phyloP scores from a whole-genome alignment of 768 basidiomycete species.

The Amanita jacksonii region DNA sequence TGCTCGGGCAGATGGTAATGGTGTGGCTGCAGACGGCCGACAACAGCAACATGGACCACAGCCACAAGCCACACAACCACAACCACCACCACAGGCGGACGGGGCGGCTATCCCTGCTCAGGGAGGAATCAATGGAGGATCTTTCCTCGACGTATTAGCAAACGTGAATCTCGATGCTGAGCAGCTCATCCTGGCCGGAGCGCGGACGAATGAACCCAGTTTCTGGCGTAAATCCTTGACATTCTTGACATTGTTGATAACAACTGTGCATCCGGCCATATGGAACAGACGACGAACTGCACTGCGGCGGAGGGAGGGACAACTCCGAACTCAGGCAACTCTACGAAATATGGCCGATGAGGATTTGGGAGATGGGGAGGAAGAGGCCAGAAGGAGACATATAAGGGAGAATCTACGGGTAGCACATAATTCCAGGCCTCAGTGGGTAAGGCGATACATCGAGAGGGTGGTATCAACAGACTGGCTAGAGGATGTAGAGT shows the following conservation, averaged over 20 bases:
- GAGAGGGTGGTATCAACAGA: constrained; percentile 53
- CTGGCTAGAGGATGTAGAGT: constrained; percentile 61
- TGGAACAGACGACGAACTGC: constrained; percentile 58
- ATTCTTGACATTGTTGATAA: constrained; percentile 46
- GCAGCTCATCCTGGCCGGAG: constrained; percentile 35
- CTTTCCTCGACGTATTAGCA: constrained; percentile 40
- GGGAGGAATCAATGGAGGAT: constrained; percentile 21
- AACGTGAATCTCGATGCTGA: constrained; percentile 49
- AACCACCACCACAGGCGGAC: neutral
- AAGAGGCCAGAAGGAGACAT: constrained; percentile 22
- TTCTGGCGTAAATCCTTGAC: constrained; percentile 39
- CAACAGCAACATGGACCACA: constrained; percentile 13
- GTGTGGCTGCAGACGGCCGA: constrained; percentile 8
- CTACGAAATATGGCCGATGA: constrained; percentile 23
- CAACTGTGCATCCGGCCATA: constrained; percentile 63
- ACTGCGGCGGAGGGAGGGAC: constrained; percentile 55
- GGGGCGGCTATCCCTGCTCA: constrained; percentile 9
- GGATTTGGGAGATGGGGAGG: constrained; percentile 19
- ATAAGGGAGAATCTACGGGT: constrained; percentile 35
- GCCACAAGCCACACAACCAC: constrained; percentile 1
- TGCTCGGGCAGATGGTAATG: constrained; percentile 7
- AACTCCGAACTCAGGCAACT: constrained; percentile 56
- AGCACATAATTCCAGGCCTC: constrained; percentile 42
- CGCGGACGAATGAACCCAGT: constrained; percentile 31
- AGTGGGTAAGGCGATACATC: constrained; percentile 58